Base-by-base conservation (phyloP, 225 moss, liverwort and hornwort genomes). In the Anthoceros angustus region DNA sequence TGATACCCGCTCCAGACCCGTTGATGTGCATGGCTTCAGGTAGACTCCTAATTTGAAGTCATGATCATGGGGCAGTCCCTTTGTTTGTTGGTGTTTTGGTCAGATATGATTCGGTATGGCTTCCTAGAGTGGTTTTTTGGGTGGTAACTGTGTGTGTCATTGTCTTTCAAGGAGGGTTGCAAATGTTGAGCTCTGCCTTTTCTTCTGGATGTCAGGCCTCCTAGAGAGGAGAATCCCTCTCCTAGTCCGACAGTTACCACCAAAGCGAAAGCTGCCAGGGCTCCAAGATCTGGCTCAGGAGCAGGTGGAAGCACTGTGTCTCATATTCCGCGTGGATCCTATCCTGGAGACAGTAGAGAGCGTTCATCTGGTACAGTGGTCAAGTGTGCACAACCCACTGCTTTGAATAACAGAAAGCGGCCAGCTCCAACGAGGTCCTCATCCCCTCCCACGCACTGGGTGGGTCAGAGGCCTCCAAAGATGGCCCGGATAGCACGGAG, bases 1-100 rank as follows among this genome's bases (percentile, higher is more conserved):
- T 46, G 98, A 98, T 64, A 86, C 75, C 67, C 84, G 98, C 41
- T 79, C 86, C 63, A 84, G 98, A 71, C 89, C 91, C 10, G 92
- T 88, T 70, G 98, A 98, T 72, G 92, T 88, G 26, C 98, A 98
- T 75, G 92, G 92, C 46, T 92, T 73, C 80, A 92, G 98, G 98
- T 98, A 63, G 43, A 68, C 61, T 63, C 14, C 21, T 45, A 63
- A 25, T 2, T n/a, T 38, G n/a, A n/a, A 7, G 23, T 39, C 25
- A n/a, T 15, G 32, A 15, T 4, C n/a, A 18, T 55, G 12, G 55
- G 18, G 55, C 14, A 55, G n/a, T 55, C 23, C 14, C 23, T 55
- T 7, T 55, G 0, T 6, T 55, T 5, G 55, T 55, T 15, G n/a
- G 32, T 1, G 32, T 32, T 32, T 32, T 32, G 32, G 32, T 32